Percentiles rank a stretch among this genome's conserved stretches.
Evolutionary conservation across 2,329 filamentous ascomycete genomes (phyloP).

Genomic region (Penicillium decumbens): DNA sequence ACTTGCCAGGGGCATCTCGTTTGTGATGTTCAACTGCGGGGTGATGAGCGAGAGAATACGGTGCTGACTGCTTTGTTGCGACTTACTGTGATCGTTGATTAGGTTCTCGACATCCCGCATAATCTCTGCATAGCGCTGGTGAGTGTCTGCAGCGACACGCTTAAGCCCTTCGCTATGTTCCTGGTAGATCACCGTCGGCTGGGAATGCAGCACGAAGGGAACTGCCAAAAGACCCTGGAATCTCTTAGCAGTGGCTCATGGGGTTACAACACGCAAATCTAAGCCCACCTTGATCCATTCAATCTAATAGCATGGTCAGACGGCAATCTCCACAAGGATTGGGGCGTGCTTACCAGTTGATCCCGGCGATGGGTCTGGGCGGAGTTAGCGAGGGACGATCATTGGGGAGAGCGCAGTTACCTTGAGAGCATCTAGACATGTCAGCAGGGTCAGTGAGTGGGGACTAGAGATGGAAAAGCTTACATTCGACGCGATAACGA

Average conservation of each 20-base stretch:
- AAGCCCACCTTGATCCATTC: conserved; percentile 82
- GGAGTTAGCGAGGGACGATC: conserved; percentile 21
- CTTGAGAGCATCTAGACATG: conserved; percentile 58
- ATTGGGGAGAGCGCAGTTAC: conserved; percentile 35
- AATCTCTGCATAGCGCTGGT: conserved; percentile 88
- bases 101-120: conserved; percentile 89
- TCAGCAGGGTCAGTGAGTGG: conserved; percentile 6
- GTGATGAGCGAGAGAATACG: conserved; percentile 1
- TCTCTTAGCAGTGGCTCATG: conserved; percentile 13
- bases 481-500: conserved; percentile 64
- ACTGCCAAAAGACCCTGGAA: conserved; percentile 71
- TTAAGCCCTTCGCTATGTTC: conserved; percentile 59
- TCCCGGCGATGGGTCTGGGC: conserved; percentile 80
- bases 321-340: not conserved
- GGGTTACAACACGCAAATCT: not conserved
- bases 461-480: conserved; percentile 29
- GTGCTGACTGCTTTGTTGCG: not conserved
- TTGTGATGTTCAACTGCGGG: conserved; percentile 67
- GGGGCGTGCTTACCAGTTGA: conserved; percentile 62
- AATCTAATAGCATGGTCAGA: conserved; percentile 39
- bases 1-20: conserved; percentile 62
- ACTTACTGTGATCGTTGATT: conserved; percentile 80
- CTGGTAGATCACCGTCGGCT: conserved; percentile 82
- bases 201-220: conserved; percentile 92
- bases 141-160: conserved; percentile 73